Base-by-base conservation (phyloP, 768 basidiomycete genomes). In the Amanita subjunquillea region DNA sequence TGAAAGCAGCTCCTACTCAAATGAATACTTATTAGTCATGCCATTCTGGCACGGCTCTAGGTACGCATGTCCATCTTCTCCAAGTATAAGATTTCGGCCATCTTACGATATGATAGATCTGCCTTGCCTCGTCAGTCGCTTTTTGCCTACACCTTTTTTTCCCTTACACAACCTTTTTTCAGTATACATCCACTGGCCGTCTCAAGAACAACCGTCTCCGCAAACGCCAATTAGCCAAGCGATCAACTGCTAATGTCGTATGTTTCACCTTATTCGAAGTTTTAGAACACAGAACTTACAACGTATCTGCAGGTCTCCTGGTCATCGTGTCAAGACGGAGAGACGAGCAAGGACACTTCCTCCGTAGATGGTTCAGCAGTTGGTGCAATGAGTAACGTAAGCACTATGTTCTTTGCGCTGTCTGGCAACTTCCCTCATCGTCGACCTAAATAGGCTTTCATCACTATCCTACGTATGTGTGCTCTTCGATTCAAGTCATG, bases 151-250 rank as follows among this genome's bases (percentile, higher is more conserved):
- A 3, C 20, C 10, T 1, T 12, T n/a, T 6, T 6, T 15, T 17
- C 0, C 17, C 32, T 29, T 49, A 34, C 25, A 32, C 6, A 13
- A 47, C 13, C 7, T 10, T 49, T 37, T 12, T 20, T 49, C n/a
- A 82, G 81, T 84, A 84, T 58, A 74, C 77, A 12, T 70, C 79
- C 15, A 71, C 74, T 55, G 79, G 80, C 6, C 69, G 74, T 44
- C 60, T 80, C 48, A 78, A 73, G 56, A 73, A 75, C 2, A 65
- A 29, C 12, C 45, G 25, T 20, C 27, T 29, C 6, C 15, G 58
- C 27, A 70, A 73, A 0, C 59, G 79, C 29, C 61, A 63, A 27
- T 51, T 59, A 27, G 62, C 61, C 12, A 58, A 66, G 36, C 20
- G 45, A 32, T 15, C 45, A 29, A 20, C 30, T 2, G 45, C 27